Percentiles rank a stretch among this genome's conserved stretches.
These are phyloP conservation scores for Cutaneotrichosporon sp. DNA, from an alignment of 1,284 basidiomycete genomes.

Conservation along the genomic window DNA sequence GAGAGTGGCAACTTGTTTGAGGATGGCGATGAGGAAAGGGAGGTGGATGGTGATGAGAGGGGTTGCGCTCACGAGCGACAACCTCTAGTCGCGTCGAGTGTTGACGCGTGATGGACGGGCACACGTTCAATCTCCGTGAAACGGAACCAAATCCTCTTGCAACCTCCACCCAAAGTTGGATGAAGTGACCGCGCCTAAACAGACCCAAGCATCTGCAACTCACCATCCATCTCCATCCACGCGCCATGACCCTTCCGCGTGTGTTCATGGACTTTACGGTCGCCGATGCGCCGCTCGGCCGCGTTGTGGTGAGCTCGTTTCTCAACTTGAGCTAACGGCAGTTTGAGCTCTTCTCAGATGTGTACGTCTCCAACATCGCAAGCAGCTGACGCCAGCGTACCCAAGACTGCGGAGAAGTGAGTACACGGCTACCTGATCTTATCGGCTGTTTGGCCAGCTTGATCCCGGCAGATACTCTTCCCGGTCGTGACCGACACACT, in stretches of 20 bases:
- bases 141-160: conserved; percentile 11
- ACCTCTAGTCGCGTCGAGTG: background rate
- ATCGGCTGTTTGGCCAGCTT: background rate
- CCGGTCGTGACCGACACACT: conserved; percentile 2
- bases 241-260: conserved; percentile 47
- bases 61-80: background rate
- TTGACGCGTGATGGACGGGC: background rate
- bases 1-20: background rate
- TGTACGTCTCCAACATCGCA: conserved; percentile 28
- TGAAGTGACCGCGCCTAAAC: background rate
- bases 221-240: background rate
- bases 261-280: conserved; percentile 74
- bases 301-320: conserved; percentile 58
- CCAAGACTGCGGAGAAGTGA: conserved; percentile 83
- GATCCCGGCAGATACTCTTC: background rate
- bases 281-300: conserved; percentile 59
- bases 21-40: background rate
- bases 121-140: background rate
- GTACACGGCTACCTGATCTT: conserved; percentile 26
- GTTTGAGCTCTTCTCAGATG: conserved; percentile 72
- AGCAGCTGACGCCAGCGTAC: conserved; percentile 57
- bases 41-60: background rate
- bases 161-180: conserved; percentile 7
- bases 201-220: background rate
- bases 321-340: conserved; percentile 48